phyloP scores from a whole-genome alignment of 148 eudicot genomes.

The Rhododendron kiyosumense region DNA sequence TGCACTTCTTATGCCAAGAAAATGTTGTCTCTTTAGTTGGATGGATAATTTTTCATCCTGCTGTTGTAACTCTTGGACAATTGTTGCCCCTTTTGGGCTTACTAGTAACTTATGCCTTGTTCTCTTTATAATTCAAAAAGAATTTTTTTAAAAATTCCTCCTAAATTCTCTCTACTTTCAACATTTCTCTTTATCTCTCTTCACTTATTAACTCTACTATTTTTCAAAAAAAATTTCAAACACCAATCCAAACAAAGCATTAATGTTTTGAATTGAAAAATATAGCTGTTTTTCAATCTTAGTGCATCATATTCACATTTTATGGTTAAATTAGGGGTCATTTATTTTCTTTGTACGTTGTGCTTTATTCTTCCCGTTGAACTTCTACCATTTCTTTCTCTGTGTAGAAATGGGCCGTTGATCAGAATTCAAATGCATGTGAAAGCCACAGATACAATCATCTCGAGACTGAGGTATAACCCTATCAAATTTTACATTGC shows the following conservation, averaged over 20 bases:
- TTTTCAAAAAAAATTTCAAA: too few relatives aligned
- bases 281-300: neutral
- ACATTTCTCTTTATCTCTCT: too few relatives aligned
- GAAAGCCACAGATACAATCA: constrained; percentile 64
- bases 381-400: neutral
- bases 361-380: neutral
- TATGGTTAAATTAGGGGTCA: neutral
- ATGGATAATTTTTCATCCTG: too few relatives aligned
- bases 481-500: too few relatives aligned
- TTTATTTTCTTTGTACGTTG: neutral
- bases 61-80: neutral
- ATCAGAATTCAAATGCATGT: constrained; percentile 56
- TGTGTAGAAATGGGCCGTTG: constrained; percentile 81
- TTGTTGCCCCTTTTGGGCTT: neutral
- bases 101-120: neutral
- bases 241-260: too few relatives aligned
- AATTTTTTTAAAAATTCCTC: too few relatives aligned
- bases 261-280: neutral
- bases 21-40: neutral
- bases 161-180: too few relatives aligned
- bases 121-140: too few relatives aligned
- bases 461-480: constrained; percentile 67
- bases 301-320: neutral
- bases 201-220: too few relatives aligned
- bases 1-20: neutral